Percentiles rank a stretch among this genome's conserved stretches.
These are phyloP conservation scores for Lepiota brunneoincarnata DNA, from an alignment of 768 basidiomycete species.

Conservation along the genomic window DNA sequence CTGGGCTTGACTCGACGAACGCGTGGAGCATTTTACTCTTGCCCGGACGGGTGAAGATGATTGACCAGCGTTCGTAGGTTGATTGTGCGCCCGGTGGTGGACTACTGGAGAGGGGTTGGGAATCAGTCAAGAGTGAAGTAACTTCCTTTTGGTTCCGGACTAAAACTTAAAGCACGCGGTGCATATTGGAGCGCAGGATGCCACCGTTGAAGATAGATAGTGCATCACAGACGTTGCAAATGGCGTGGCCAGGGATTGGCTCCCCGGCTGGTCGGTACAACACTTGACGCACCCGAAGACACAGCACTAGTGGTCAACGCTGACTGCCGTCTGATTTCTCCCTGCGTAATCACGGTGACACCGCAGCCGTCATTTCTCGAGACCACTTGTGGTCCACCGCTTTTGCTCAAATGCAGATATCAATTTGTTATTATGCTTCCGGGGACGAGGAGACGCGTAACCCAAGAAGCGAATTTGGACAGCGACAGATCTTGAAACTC, in stretches of 20 bases:
- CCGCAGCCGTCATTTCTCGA: too few species aligned
- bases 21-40: conserved; percentile 48
- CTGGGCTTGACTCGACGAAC: conserved; percentile 45
- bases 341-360: neutral
- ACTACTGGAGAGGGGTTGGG: conserved; percentile 22
- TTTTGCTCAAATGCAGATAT: too few species aligned
- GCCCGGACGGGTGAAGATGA: conserved; percentile 64
- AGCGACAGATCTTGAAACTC: too few species aligned
- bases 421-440: too few species aligned
- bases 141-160: neutral
- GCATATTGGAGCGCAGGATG: conserved; percentile 59
- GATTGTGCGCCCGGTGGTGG: conserved; percentile 59
- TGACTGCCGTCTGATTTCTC: too few species aligned
- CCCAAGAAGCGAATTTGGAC: too few species aligned
- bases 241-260: conserved; percentile 54
- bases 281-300: too few species aligned
- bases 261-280: too few species aligned
- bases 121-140: neutral
- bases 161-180: conserved; percentile 53
- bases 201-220: conserved; percentile 60
- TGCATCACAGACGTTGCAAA: conserved; percentile 64
- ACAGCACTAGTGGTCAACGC: too few species aligned
- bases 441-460: too few species aligned
- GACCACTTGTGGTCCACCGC: too few species aligned
- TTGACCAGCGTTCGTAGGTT: conserved; percentile 54